Base-by-base conservation (phyloP, 176 grass and related monocot species). In the Microstegium vimineum region DNA sequence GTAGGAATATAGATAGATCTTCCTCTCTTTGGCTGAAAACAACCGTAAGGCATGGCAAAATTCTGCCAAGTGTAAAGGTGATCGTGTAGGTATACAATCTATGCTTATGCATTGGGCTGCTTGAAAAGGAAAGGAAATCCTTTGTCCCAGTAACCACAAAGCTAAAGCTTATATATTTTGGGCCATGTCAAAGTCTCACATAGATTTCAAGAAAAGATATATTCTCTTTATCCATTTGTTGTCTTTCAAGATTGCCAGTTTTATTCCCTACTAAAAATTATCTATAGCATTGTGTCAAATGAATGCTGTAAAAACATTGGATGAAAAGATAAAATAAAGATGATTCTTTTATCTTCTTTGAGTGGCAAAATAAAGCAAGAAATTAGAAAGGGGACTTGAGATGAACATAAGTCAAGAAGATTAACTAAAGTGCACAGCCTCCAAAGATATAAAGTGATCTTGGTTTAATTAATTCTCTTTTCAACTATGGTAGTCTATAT, bases 121-220 rank as follows among this genome's bases (percentile, higher is more conserved):
- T 70, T 87, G 80, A 80, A 87, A 80, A 56, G 74, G 84, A 79
- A 82, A 87, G 78, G 0, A 90, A 83, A 87, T 87, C 75, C 69
- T 90, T 69, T 69, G 83, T 83, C 68, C 43, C 25, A 42, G 51
- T 43, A 66, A 54, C 36, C 86, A 63, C 62, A 83, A 82, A 90
- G 80, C 20, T 79, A 90, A 90, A 90, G 88, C 40, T 62, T 86
- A 69, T 75, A 70, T 79, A 69, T 90, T 83, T 83, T 87, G 88
- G 80, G 14, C 51, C 69, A 87, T 87, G 84, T 80, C 88, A 87
- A 78, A 73, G 54, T 87, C 80, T 87, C 51, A 10, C 38, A 80
- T 46, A 90, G 84, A 86, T 86, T 86, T 86, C 51, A 80, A 62
- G 62, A 84, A 85, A 81, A 70, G 75, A 87, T 74, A 79, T 79